A percentile compares a stretch with the other conserved stretches of the same genome.
Conservation (phyloP, 2,329 filamentous ascomycete genomes). For the Ceratocystis ficicola region DNA sequence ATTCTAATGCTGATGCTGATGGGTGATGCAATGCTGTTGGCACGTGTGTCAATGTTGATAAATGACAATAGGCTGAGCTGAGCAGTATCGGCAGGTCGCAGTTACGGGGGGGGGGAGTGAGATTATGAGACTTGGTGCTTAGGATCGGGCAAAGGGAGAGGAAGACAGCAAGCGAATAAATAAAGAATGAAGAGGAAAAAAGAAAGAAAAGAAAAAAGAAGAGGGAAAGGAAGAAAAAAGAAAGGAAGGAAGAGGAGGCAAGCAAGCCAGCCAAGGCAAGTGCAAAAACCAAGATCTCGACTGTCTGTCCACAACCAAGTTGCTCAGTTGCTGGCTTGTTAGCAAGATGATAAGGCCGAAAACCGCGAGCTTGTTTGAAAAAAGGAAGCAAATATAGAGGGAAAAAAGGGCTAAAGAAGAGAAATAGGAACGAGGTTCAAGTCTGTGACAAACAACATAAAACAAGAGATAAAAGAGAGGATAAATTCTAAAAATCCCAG, state of each 20-base stretch:
- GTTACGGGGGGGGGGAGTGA: background rate
- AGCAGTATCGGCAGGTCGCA: conserved; percentile 3
- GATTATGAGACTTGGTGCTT: conserved; percentile 1
- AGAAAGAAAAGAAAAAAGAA: background rate
- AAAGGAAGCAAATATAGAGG: conserved; percentile 24
- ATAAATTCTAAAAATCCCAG: conserved; percentile 24
- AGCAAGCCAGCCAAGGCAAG: background rate
- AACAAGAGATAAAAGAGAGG: conserved; percentile 5
- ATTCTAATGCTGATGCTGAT: conserved; percentile 7
- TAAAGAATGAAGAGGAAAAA: background rate
- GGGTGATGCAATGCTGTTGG: conserved; percentile 1
- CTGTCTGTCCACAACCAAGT: background rate
- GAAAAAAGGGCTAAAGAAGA: background rate
- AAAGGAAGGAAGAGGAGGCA: background rate
- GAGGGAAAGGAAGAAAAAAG: background rate
- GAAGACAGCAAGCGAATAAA: background rate
- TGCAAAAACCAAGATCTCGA: background rate
- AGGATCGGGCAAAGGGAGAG: background rate
- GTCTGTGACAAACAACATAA: background rate
- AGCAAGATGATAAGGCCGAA: background rate
- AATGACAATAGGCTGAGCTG: conserved; percentile 1
- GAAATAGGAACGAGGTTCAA: background rate
- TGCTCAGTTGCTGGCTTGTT: background rate
- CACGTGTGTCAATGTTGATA: background rate
- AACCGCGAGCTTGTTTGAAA: conserved; percentile 9